phyloP scores from a whole-genome alignment of 495 filamentous ascomycete genomes.

The Penicillium coffeae region DNA sequence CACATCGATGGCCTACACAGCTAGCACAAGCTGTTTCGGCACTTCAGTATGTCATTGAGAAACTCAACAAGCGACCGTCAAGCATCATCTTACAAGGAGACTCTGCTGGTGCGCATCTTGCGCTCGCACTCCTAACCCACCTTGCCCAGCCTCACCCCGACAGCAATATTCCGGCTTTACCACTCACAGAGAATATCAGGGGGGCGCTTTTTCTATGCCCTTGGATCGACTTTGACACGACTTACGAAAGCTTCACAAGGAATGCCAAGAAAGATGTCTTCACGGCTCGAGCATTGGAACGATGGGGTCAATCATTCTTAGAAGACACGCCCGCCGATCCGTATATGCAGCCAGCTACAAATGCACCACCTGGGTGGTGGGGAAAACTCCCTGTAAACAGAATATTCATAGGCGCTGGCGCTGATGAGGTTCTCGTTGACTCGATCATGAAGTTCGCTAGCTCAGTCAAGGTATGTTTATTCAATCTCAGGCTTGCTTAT shows the following conservation, averaged over 20 bases:
- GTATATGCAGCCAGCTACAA: neutral
- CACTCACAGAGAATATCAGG: constrained; percentile 1
- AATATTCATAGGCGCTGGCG: constrained; percentile 5
- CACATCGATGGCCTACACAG: constrained; percentile 46
- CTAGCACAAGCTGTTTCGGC: constrained; percentile 43
- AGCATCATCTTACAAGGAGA: constrained; percentile 50
- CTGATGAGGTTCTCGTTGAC: constrained; percentile 3
- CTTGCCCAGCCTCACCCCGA: constrained; percentile 49
- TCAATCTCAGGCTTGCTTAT: too few relatives aligned
- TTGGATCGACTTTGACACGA: constrained; percentile 8
- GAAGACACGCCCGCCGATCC: neutral
- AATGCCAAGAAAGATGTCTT: constrained; percentile 7
- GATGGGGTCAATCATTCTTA: neutral
- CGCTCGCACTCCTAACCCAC: constrained; percentile 46
- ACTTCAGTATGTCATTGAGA: constrained; percentile 40
- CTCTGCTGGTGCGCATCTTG: constrained; percentile 54
- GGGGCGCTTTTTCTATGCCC: constrained; percentile 10
- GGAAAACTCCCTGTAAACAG: constrained; percentile 1
- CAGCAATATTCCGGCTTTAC: constrained; percentile 8
- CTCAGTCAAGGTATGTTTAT: too few relatives aligned
- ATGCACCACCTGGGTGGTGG: constrained; percentile 1
- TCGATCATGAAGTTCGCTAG: neutral
- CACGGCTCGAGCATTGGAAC: neutral
- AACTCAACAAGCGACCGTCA: constrained; percentile 26
- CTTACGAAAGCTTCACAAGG: constrained; percentile 1